Base-by-base conservation (phyloP, 768 basidiomycete species). In the Suillus weaverae region DNA sequence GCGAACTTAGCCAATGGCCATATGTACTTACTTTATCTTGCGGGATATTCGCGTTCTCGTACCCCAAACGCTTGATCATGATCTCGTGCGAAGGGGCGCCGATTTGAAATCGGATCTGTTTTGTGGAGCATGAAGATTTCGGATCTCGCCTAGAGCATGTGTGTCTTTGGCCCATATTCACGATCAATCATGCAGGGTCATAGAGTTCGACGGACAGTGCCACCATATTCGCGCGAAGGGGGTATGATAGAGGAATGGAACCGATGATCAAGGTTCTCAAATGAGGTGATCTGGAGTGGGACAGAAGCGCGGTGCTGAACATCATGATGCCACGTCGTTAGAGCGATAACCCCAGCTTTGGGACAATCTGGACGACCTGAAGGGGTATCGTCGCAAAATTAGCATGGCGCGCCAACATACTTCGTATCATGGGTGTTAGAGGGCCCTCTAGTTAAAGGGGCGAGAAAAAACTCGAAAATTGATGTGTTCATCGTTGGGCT, bases 401-500 rank as follows among this genome's bases (percentile, higher is more conserved):
- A 41, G 26, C 18, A 18, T 30, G 38, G 57, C 57, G 57, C 22
- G 16, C 7, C 39, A 57, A 18, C 22, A 39, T 22, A 18, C 10
- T 5, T 59, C 18, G 26, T 59, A 59, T 20, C 39, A 30, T 59
- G 39, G 26, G 57, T 41, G 57, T 59, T 59, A 59, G 57, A 41
- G 57, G 57, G 39, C 32, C 39, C 26, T 30, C 3, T 41, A 30
- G 26, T 14, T 41, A 39, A 59, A 41, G 39, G 57, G 57, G 5
- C 39, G 39, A 59, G 39, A 30, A 59, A 46, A 48, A 65, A 56
- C 46, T 22, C 43, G 22, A 2, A 44, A 63, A 26, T 48, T 55
- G 43, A 33, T 14, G 64, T 70, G 70, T 65, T 74, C 71, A 3
- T 71, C 71, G 71, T 74, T 56, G 26, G 26, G 20, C 71, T 60